Percentiles rank a stretch among this genome's conserved stretches.
Conservation (phyloP, 1,284 basidiomycete species). For the Leccinum fallax region DNA sequence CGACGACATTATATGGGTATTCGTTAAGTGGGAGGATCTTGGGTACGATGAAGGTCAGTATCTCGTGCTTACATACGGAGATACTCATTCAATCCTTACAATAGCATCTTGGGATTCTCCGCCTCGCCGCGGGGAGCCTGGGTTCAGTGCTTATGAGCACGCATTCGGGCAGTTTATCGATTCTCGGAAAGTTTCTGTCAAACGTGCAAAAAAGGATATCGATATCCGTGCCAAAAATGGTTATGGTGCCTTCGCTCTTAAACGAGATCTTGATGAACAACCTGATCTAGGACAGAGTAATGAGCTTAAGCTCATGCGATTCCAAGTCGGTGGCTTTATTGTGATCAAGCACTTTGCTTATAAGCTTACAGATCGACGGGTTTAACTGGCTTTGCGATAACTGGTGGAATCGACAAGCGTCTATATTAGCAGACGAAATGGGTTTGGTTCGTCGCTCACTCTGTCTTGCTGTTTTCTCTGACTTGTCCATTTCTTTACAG, state of each 20-base stretch:
- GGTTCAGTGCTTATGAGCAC: conserved; percentile 63
- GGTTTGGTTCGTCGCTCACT: conserved; percentile 61
- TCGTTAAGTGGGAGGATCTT: conserved; percentile 90
- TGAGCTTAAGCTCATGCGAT: conserved; percentile 76
- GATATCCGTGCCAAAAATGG: conserved; percentile 46
- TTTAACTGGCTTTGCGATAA: conserved; percentile 92
- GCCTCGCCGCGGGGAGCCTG: conserved; percentile 56
- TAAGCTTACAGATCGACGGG: conserved; percentile 70
- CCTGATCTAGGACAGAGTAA: conserved; percentile 66
- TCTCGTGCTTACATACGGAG: neutral
- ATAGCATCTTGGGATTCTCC: conserved; percentile 92
- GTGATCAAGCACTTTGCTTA: conserved; percentile 10
- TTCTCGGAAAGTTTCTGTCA: conserved; percentile 65
- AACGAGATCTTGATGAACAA: conserved; percentile 47
- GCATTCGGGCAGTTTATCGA: conserved; percentile 70
- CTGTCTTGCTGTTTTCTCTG: neutral
- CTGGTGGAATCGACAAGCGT: conserved; percentile 86
- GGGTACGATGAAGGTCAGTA: conserved; percentile 83
- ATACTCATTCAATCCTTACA: conserved; percentile 7
- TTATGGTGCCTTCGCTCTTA: conserved; percentile 50
- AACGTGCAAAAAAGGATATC: conserved; percentile 44
- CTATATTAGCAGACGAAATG: conserved; percentile 99
- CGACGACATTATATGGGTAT: conserved; percentile 70
- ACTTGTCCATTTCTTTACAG: conserved; percentile 39
- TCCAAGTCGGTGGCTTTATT: conserved; percentile 57